A percentile compares a stretch with the other conserved stretches of the same genome.
Conservation (phyloP, 805 yeast species). For the Candida verbasci region DNA sequence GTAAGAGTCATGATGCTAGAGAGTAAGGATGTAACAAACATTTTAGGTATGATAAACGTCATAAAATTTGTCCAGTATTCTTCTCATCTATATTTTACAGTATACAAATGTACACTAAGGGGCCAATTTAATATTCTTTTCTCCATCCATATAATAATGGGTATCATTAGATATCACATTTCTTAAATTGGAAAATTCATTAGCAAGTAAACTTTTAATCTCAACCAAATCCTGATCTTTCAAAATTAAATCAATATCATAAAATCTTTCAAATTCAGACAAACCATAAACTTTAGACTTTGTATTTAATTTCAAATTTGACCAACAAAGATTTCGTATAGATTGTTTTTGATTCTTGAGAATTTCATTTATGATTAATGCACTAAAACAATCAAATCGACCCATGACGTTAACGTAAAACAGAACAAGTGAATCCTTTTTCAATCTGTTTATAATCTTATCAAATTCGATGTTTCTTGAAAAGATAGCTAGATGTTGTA, state of each 20-base stretch:
- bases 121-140: background rate
- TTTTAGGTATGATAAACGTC: too few relatives aligned
- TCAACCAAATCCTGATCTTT: constrained; percentile 4
- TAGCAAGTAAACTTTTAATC: constrained; percentile 1
- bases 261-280: constrained; percentile 6
- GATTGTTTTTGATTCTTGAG: constrained; percentile 5
- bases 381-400: constrained; percentile 2
- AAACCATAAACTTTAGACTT: constrained; percentile 4
- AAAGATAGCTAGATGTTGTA: constrained; percentile 6
- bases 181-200: background rate
- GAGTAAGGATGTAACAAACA: too few relatives aligned
- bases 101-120: too few relatives aligned
- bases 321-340: constrained; percentile 4
- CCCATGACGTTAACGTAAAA: constrained; percentile 7
- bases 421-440: constrained; percentile 1
- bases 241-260: background rate
- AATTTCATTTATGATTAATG: constrained; percentile 4
- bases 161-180: constrained; percentile 3
- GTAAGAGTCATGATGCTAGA: background rate
- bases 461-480: constrained; percentile 7
- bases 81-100: too few relatives aligned
- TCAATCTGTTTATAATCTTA: constrained; percentile 2
- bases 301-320: constrained; percentile 1
- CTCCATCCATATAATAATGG: background rate
- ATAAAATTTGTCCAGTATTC: too few relatives aligned